Base-by-base conservation (phyloP, 2,329 filamentous ascomycete species). In the Dactylellina parvicollis region DNA sequence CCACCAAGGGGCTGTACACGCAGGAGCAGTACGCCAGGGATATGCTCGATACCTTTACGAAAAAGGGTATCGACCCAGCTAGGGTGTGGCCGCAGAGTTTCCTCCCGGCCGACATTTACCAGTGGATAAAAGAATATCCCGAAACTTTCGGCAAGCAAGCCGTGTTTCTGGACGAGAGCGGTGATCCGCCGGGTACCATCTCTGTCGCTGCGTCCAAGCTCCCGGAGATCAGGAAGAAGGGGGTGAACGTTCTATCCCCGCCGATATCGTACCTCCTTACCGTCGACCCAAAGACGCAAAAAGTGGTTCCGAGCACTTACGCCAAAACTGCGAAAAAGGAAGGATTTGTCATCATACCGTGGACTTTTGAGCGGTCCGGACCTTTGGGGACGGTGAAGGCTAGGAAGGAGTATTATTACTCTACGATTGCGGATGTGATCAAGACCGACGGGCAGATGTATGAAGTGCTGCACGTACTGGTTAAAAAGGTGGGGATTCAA, bases 361-460 rank as follows among this genome's bases (percentile, higher is more conserved):
- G 89, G 89, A 87, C 85, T 5, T 83, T 90, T 47, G 89, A 92
- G 80, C 84, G 89, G 28, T 88, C 86, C 0, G 86, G 86, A 0
- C 87, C 87, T 66, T 79, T 90, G 60, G 83, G 83, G 18, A 82
- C 85, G 22, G 84, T 84, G 1, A 80, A 80, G 10, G 80, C 81
- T 0, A 82, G 81, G 0, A 83, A 83, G 9, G 87, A 86, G 70
- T 89, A 88, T 80, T 89, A 86, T 76, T 82, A 81, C 60, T 69
- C 76, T 18, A 83, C 84, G 3, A 82, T 89, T 18, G 81, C 83
- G 4, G 83, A 86, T 52, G 80, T 84, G 0, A 84, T 87, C 49
- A 83, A 84, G 60, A 85, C 85, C 34, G 89, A 91, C 75, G 89
- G 89, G 1, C 88, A 91, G 74, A 84, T 89, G 77, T 90, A 86